Evolutionary conservation across 78 protist species (phyloP).

Genomic region (Dictyostelium capitatum): DNA sequence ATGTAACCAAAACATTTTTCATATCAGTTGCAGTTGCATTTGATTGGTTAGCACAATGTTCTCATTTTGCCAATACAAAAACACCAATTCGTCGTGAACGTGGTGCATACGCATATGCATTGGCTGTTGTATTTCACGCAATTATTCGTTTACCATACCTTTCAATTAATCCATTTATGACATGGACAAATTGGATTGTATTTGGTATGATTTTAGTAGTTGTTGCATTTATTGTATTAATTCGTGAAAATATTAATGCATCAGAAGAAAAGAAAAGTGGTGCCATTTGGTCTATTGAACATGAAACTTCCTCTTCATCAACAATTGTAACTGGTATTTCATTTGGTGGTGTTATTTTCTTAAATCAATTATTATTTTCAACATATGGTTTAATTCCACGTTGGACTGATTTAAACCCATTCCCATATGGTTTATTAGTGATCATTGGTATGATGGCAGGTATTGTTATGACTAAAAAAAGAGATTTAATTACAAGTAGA

Average conservation of each 20-base stretch:
- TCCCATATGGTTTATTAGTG: conserved; percentile 55
- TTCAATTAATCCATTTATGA: conserved; percentile 61
- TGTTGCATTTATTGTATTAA: neutral
- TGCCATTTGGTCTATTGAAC: neutral
- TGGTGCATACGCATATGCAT: conserved; percentile 57
- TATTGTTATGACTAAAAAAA: conserved; percentile 46
- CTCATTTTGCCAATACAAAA: neutral
- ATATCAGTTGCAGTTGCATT: conserved; percentile 44
- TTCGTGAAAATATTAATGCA: conserved; percentile 17
- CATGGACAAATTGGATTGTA: conserved; percentile 57
- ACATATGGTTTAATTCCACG: conserved; percentile 75
- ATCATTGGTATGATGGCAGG: conserved; percentile 36
- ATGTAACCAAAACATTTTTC: conserved; percentile 66
- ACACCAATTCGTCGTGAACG: conserved; percentile 56
- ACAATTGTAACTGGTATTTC: conserved; percentile 50
- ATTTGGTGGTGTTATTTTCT: conserved; percentile 66
- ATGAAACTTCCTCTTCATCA: neutral
- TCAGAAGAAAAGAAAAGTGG: neutral
- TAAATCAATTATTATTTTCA: conserved; percentile 43
- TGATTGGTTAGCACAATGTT: conserved; percentile 54
- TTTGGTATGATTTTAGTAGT: conserved; percentile 29
- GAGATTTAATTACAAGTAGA: conserved; percentile 12
- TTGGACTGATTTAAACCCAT: conserved; percentile 62
- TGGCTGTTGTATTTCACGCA: conserved; percentile 61
- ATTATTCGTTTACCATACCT: conserved; percentile 52